A percentile compares a stretch with the other conserved stretches of the same genome.
These are phyloP conservation scores for Diaporthe humulicola DNA, from an alignment of 2,329 filamentous ascomycete species.

Conservation along the genomic window DNA sequence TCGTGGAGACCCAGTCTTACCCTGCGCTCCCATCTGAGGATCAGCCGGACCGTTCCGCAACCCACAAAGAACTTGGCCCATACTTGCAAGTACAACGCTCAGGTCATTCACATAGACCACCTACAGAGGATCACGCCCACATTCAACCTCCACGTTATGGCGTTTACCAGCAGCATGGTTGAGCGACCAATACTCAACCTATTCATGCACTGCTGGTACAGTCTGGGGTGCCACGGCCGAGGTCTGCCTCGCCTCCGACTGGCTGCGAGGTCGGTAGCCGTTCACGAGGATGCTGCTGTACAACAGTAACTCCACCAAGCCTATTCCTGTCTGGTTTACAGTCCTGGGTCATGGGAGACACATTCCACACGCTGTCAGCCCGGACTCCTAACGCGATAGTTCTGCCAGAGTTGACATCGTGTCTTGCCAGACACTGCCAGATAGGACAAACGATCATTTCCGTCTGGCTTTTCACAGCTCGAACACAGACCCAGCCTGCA, in stretches of 20 bases:
- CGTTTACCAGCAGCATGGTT: neutral
- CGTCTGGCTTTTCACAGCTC: neutral
- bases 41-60: constrained; percentile 28
- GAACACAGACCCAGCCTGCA: neutral
- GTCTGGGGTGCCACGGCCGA: constrained; percentile 4
- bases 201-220: neutral
- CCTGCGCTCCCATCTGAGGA: neutral
- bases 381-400: too few species aligned
- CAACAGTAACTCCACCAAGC: neutral
- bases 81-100: neutral
- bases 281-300: constrained; percentile 8
- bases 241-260: neutral
- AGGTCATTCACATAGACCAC: neutral
- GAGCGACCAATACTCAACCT: neutral
- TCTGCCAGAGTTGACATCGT: neutral
- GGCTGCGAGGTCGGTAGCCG: neutral
- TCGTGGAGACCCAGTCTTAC: neutral
- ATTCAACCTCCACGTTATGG: neutral
- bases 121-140: neutral
- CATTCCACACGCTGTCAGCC: neutral
- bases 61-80: neutral
- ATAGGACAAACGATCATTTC: too few species aligned
- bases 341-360: neutral
- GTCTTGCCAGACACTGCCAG: neutral
- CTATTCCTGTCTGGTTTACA: neutral